Percentiles rank a stretch among this genome's conserved stretches.
These are phyloP conservation scores for Bruguiera gymnorhiza DNA, from an alignment of 345 rosid genomes.

Conservation along the genomic window DNA sequence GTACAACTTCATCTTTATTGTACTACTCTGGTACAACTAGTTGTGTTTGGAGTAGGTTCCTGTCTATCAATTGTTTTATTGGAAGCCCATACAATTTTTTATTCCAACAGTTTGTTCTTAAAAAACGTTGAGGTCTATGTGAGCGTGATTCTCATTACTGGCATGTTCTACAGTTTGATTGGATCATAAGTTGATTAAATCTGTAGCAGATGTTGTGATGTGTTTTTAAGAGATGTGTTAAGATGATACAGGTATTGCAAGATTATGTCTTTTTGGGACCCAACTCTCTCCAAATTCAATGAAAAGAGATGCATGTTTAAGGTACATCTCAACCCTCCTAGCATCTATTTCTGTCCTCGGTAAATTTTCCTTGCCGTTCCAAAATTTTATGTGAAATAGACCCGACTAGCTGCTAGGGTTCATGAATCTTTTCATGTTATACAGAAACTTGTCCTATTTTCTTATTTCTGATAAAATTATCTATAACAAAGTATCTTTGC, in stretches of 20 bases:
- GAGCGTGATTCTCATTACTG: too few relatives aligned
- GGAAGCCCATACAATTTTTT: neutral
- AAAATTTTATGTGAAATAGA: too few relatives aligned
- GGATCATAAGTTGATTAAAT: neutral
- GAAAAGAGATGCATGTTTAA: neutral
- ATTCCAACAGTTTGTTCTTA: neutral
- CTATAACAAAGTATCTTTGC: too few relatives aligned
- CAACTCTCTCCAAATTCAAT: neutral
- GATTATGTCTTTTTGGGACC: neutral
- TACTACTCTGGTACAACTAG: conserved; percentile 11
- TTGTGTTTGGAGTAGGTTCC: neutral
- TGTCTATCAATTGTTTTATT: neutral
- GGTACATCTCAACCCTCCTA: neutral
- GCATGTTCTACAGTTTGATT: too few relatives aligned
- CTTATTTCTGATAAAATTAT: too few relatives aligned
- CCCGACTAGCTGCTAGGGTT: too few relatives aligned
- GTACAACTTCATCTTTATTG: conserved; percentile 8
- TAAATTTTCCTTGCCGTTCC: neutral
- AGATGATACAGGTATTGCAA: neutral
- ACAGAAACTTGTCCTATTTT: too few relatives aligned
- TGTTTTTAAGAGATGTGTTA: neutral
- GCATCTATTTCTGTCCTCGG: neutral
- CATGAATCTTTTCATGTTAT: too few relatives aligned
- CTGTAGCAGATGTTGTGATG: neutral
- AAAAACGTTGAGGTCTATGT: too few relatives aligned